Base-by-base conservation (phyloP, 2,329 filamentous ascomycete species). In the Madurella mycetomatis region DNA sequence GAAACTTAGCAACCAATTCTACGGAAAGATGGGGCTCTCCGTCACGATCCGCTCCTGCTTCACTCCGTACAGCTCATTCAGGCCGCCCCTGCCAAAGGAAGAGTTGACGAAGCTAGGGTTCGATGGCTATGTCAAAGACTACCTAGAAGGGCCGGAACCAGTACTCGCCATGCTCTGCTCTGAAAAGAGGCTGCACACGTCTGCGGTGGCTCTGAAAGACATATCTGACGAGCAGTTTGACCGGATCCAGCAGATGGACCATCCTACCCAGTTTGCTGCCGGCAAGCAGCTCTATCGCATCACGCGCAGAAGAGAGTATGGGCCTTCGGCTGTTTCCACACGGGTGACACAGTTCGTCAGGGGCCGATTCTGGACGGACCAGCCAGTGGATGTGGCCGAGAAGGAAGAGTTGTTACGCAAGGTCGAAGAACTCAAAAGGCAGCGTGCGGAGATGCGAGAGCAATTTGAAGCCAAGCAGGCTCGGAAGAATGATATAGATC, bases 101-200 rank as follows among this genome's bases (percentile, higher is more conserved):
- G 76, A 89, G 49, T 70, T 90, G 53, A 65, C 65, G 49, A 55
- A 64, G 41, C 54, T 83, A 69, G 90, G 90, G 0, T 81, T 99
- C 47, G 87, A 95, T 59, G 85, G 86, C 1, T 96, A 88, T 73
- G 85, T 90, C 0, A 77, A 88, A 25, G 88, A 97, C 65, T 89
- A 81, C 55, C 67, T 99, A 5, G 79, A 85, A 34, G 94, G 92
- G 0, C 95, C 95, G 0, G 84, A 86, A 1, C 81, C 88, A 1
- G 89, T 99, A 1, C 73, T 97, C 34, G 87, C 90, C 7, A 94
- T 95, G 87, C 80, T 99, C 18, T 96, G 91, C 69, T 80, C 84
- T 12, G 86, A 88, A 61, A 82, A 80, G 54, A 79, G 75, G 50
- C 70, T 96, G 7, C 84, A 95, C 63, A 73, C 76, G 25, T 85